Evolutionary conservation across 306 rosid genomes (phyloP), one percentile per base, ranked within the genome.

Genomic region (Pyrus pyrifolia): DNA sequence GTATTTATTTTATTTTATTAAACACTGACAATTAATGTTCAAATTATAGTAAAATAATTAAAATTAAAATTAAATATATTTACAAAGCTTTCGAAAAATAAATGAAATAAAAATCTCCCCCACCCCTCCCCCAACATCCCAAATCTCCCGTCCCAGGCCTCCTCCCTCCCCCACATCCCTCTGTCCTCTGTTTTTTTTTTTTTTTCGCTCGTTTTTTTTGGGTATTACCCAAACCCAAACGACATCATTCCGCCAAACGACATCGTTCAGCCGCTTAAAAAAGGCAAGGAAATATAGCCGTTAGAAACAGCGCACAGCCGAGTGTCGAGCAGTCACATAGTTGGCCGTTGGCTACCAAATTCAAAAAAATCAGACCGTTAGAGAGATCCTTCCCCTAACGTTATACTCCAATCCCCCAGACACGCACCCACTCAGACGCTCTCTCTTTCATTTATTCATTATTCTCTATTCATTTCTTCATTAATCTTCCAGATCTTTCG

Each of bases 291-390:
- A 71, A 78, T 72, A 73, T 59, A 85, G 86, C 88, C 88, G 88
- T 85, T 85, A 70, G 77, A 62, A 45, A 27, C 72, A n/a, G 7
- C 38, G 3, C 23, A 68, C 49, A 4, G 7, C 17, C 9, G 23
- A 73, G 33, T 8, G 7, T 12, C 9, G 23, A 73, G 33, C 51
- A 38, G 68, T 63, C 66, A 9, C 78, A 6, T 71, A 58, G 64
- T 60, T 61, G 81, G 78, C 81, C 79, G 79, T 76, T 73, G 72
- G 62, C 77, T 62, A 77, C 66, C 70, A 45, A 61, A 61, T 80
- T 82, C 78, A 25, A 82, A 85, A 85, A 78, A 72, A 82, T 73
- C 17, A 52, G 83, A 76, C 89, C 89, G 89, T 85, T 85, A 61
- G 68, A 64, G 72, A 72, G 22, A 49, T 30, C 61, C 55, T 29